Evolutionary conservation across 139 green algal species (phyloP).

Genomic region (Chlamydomonas applanata): DNA sequence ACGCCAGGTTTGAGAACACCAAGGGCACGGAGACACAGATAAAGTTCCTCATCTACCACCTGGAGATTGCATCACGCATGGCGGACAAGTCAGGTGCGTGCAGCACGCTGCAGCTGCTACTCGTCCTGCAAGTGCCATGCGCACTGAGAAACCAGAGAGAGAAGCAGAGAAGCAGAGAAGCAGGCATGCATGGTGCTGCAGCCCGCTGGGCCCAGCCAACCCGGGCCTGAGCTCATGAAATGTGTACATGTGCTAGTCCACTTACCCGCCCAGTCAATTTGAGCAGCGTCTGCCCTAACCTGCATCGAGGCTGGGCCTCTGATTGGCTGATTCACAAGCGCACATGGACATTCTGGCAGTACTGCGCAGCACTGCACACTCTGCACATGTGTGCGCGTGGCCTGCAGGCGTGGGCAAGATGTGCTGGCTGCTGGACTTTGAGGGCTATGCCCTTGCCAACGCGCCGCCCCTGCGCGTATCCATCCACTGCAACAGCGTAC

Average conservation of each 20-base stretch:
- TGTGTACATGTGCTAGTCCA: too few species aligned
- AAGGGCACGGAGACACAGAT: slow-evolving; percentile 52
- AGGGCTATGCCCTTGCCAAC: slow-evolving; percentile 65
- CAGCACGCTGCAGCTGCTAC: too few species aligned
- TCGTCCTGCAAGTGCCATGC: too few species aligned
- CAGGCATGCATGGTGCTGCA: too few species aligned
- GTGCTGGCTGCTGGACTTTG: slow-evolving; percentile 76
- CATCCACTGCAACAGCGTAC: slow-evolving; percentile 34
- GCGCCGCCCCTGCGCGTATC: slow-evolving; percentile 59
- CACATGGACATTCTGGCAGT: too few species aligned
- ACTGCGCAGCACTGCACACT: neutral
- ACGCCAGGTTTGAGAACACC: slow-evolving; percentile 59
- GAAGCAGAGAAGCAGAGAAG: too few species aligned
- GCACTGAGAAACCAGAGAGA: too few species aligned
- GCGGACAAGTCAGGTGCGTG: slow-evolving; percentile 56
- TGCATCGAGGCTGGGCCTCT: neutral
- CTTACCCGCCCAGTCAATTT: too few species aligned
- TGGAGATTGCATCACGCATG: slow-evolving; percentile 63
- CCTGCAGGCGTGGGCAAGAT: slow-evolving; percentile 71
- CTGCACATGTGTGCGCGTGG: neutral
- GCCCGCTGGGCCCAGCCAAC: too few species aligned
- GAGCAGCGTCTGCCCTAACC: neutral
- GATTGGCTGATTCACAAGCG: neutral
- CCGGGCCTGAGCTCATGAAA: too few species aligned
- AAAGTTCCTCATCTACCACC: slow-evolving; percentile 76